phyloP scores from a whole-genome alignment of 2,329 filamentous ascomycete genomes.

The Neofusicoccum cordaticola region DNA sequence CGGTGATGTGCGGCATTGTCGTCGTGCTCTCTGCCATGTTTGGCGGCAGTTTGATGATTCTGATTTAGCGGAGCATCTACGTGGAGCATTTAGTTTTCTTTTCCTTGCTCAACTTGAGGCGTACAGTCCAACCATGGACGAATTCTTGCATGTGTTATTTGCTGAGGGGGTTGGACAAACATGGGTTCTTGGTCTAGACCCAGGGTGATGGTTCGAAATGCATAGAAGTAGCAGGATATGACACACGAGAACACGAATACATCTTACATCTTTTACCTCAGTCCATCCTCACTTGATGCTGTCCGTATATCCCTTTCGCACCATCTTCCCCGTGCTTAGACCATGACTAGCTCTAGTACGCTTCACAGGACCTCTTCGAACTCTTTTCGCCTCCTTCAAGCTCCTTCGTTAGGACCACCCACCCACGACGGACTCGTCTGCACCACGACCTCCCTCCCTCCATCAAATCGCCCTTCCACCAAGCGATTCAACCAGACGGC shows the following conservation, averaged over 20 bases:
- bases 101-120: neutral
- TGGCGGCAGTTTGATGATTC: conserved; percentile 12
- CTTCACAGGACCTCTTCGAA: no score
- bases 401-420: neutral
- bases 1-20: conserved; percentile 5
- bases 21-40: neutral
- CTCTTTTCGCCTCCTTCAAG: neutral
- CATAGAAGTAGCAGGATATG: neutral
- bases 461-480: conserved; percentile 22
- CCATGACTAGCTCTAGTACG: no score
- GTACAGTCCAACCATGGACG: conserved; percentile 20
- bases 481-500: conserved; percentile 40
- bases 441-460: conserved; percentile 22
- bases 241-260: neutral
- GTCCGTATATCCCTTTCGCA: no score
- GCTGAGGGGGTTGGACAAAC: neutral
- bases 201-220: neutral
- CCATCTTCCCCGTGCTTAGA: no score
- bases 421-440: conserved; percentile 15
- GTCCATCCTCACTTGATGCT: no score
- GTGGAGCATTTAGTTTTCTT: neutral
- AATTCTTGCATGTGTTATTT: conserved; percentile 2
- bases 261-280: neutral
- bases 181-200: neutral
- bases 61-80: neutral